phyloP scores from a whole-genome alignment of 2,329 filamentous ascomycete species.

The Pleoardoris graminearum region DNA sequence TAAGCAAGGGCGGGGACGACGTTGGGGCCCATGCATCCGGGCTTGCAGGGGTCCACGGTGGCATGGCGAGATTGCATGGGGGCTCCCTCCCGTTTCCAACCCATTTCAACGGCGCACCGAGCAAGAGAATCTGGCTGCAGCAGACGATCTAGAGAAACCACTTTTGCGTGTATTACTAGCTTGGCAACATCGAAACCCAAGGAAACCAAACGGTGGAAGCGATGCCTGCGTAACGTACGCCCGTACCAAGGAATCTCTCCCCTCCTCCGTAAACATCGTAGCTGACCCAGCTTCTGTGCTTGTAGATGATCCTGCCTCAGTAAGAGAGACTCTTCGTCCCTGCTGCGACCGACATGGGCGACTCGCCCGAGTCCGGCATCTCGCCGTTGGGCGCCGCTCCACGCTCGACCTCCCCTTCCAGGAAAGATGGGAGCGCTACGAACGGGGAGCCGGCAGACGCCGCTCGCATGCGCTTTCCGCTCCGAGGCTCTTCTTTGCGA shows the following conservation, averaged over 20 bases:
- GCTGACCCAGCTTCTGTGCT: background rate
- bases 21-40: background rate
- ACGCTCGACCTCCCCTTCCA: too few relatives aligned
- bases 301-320: background rate
- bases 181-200: background rate
- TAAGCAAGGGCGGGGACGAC: constrained; percentile 1
- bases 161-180: background rate
- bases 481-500: constrained; percentile 32
- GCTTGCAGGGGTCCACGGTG: constrained; percentile 4
- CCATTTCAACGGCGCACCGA: background rate
- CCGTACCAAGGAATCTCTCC: constrained; percentile 15
- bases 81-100: constrained; percentile 1
- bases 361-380: constrained; percentile 30
- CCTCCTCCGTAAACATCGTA: constrained; percentile 12
- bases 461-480: constrained; percentile 28
- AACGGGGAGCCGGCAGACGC: constrained; percentile 22
- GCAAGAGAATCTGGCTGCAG: background rate
- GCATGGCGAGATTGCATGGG: constrained; percentile 10
- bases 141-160: background rate
- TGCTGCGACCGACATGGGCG: constrained; percentile 26
- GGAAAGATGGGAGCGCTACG: constrained; percentile 10
- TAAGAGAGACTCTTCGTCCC: background rate
- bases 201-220: background rate
- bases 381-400: constrained; percentile 30
- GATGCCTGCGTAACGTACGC: constrained; percentile 18